Evolutionary conservation across 2,329 filamentous ascomycete species (phyloP).

Genomic region (Ilyonectria robusta): DNA sequence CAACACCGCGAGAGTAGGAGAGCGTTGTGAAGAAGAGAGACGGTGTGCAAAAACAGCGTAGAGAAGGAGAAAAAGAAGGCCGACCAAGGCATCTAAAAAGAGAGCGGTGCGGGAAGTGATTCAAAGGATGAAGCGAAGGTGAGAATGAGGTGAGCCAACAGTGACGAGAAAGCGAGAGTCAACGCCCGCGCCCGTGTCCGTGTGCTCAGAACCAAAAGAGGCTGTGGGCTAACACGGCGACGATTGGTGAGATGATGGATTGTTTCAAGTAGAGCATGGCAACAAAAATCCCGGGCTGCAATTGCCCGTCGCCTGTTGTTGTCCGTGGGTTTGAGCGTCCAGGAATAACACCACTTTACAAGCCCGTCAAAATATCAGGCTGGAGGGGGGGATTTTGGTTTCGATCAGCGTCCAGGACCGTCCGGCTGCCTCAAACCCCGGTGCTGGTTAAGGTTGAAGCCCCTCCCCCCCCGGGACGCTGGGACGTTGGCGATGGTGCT

Average conservation of each 20-base stretch:
- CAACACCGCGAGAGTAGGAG: not conserved
- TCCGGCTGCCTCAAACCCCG: not conserved
- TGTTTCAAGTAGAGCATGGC: slow-evolving; percentile 45
- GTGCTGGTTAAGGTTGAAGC: not conserved
- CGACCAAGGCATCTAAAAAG: not conserved
- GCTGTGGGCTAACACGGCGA: slow-evolving; percentile 16
- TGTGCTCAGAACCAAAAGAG: slow-evolving; percentile 1
- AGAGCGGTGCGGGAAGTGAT: not conserved
- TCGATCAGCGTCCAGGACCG: not conserved
- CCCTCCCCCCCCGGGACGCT: not conserved
- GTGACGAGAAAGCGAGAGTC: slow-evolving; percentile 6
- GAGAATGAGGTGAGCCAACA: slow-evolving; percentile 6
- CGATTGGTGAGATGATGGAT: slow-evolving; percentile 33
- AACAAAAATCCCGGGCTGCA: slow-evolving; percentile 23
- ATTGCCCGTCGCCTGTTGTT: slow-evolving; percentile 14
- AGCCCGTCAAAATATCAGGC: not conserved
- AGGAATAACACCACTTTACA: too few species aligned
- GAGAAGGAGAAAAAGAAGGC: not conserved
- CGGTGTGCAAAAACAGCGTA: slow-evolving; percentile 8
- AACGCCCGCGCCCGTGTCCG: not conserved
- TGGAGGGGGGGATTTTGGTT: not conserved
- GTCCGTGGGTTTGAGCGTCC: not conserved
- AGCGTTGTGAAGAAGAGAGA: slow-evolving; percentile 20
- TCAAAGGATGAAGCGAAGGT: not conserved
- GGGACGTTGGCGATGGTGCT: not conserved